Conservation (phyloP, 192 early-diverging fungal species). For the Coemansia sp. region DNA sequence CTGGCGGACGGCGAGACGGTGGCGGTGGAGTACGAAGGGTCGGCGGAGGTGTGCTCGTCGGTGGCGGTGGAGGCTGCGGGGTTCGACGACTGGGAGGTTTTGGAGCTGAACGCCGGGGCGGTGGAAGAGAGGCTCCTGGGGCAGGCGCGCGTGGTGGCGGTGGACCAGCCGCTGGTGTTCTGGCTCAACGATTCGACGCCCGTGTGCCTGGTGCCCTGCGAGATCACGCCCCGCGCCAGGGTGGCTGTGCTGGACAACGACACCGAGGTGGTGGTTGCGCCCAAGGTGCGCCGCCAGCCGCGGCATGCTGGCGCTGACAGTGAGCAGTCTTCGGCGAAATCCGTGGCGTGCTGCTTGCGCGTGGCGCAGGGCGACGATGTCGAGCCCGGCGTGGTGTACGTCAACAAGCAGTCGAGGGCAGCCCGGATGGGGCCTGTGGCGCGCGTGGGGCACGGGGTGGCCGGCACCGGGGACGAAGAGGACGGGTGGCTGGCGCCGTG, state of each 20-base stretch:
- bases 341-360: slow-evolving; percentile 22
- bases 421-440: slow-evolving; percentile 25
- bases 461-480: slow-evolving; percentile 20
- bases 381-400: slow-evolving; percentile 31
- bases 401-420: slow-evolving; percentile 19
- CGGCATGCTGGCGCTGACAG: not conserved
- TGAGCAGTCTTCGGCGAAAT: slow-evolving; percentile 18
- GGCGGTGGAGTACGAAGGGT: slow-evolving; percentile 58
- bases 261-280: slow-evolving; percentile 71
- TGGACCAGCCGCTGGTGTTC: slow-evolving; percentile 65
- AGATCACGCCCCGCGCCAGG: slow-evolving; percentile 41
- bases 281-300: slow-evolving; percentile 56
- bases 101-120: slow-evolving; percentile 73
- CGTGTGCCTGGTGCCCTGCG: slow-evolving; percentile 54
- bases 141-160: slow-evolving; percentile 67
- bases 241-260: slow-evolving; percentile 61
- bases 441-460: slow-evolving; percentile 23
- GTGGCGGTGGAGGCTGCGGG: slow-evolving; percentile 67
- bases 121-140: slow-evolving; percentile 67
- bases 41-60: slow-evolving; percentile 55
- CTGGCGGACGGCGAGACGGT: slow-evolving; percentile 61
- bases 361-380: slow-evolving; percentile 31
- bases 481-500: slow-evolving; percentile 19
- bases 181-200: slow-evolving; percentile 70
- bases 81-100: slow-evolving; percentile 80